phyloP scores from a whole-genome alignment of 129 eudicot species.

The Flaveria brownii region DNA sequence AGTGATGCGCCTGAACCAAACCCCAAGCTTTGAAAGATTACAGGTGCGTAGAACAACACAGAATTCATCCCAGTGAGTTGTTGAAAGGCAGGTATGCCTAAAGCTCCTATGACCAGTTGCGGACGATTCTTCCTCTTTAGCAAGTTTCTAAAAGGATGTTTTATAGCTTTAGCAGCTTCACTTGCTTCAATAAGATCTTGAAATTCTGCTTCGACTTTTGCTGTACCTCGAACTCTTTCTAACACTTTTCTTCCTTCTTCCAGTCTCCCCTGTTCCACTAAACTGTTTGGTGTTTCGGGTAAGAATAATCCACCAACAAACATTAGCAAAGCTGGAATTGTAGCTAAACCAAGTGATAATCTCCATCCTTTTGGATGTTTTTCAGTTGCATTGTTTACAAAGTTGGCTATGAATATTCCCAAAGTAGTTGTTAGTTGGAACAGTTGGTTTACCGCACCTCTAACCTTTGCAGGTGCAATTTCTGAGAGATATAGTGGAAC shows the following conservation, averaged over 20 bases:
- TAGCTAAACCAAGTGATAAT: conserved; percentile 80
- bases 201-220: conserved; percentile 81
- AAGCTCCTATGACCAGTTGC: conserved; percentile 64
- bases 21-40: conserved; percentile 87
- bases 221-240: conserved; percentile 87
- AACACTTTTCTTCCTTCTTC: conserved; percentile 69
- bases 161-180: conserved; percentile 66
- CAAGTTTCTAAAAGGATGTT: conserved; percentile 81
- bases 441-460: conserved; percentile 84
- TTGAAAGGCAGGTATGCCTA: conserved; percentile 87
- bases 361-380: conserved; percentile 94
- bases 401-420: conserved; percentile 79
- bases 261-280: conserved; percentile 76
- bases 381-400: conserved; percentile 72
- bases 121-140: conserved; percentile 71
- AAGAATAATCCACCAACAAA: conserved; percentile 80
- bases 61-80: conserved; percentile 90
- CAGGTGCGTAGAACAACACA: conserved; percentile 88
- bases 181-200: conserved; percentile 89
- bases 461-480: conserved; percentile 87
- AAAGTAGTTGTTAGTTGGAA: conserved; percentile 91
- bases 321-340: conserved; percentile 76
- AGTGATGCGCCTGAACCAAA: conserved; percentile 65
- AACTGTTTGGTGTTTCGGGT: conserved; percentile 94
- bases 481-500: conserved; percentile 94